Evolutionary conservation across 441 rosid species (phyloP), one percentile per base, ranked within the genome.

Genomic region (Pelargonium myrrhifolium): DNA sequence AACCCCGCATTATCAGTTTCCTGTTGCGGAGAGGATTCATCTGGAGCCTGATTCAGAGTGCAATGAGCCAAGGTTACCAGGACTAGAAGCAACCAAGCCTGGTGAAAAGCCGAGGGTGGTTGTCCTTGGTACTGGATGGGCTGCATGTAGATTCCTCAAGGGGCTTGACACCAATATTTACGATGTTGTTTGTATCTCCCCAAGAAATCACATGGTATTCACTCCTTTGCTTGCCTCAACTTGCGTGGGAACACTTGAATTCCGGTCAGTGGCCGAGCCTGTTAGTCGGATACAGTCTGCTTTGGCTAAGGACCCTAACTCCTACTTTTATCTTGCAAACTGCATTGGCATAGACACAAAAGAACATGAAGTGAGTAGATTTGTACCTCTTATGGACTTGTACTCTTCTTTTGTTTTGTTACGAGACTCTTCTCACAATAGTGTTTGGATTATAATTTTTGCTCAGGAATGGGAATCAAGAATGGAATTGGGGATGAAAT

Each of bases 201-300:
- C 91, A 0, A 79, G 94, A 79, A 88, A 88, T 71, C 94, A 88
- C 85, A 86, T 88, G 94, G 94, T 88, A 7, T 86, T 88, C 75
- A 86, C 92, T 31, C 92, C 94, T 75, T 76, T 88, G 77, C 94
- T 88, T 56, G 89, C 94, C 70, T 86, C 94, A 24, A 88, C 94
- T 43, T 85, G 92, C 64, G 92, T 86, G 31, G 89, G 90, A 53
- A 93, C 97, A 15, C 87, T 91, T 20, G 99, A 91, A 76, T 93
- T 93, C 67, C 84, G 97, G 60, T 91, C 99, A 3, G 96, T 93
- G 17, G 92, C 91, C 18, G 99, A 93, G 65, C 96, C 97, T 22
- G 88, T 93, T 56, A 81, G 80, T 62, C 84, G 80, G 76, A 91
- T 93, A 56, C 99, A 93, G 68, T 75, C 96, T 56, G 84, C 97